These are phyloP conservation scores for Porphyrellus cyaneotinctus DNA, from an alignment of 768 basidiomycete species.

Conservation along the genomic window DNA sequence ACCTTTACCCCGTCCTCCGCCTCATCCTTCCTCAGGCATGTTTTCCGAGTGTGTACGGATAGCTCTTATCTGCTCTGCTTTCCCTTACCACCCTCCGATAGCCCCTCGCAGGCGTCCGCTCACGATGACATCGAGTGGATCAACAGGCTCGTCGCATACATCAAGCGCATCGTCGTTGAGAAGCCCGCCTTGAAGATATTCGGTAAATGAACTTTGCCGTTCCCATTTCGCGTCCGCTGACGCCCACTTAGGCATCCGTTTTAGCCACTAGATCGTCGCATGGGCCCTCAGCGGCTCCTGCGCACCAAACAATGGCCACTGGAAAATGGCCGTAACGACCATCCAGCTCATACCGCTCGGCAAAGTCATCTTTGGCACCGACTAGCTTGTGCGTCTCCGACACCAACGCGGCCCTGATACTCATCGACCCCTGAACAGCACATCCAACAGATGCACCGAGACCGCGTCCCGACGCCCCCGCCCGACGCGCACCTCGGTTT, in stretches of 20 bases:
- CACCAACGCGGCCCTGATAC: not conserved
- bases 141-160: slow-evolving; percentile 57
- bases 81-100: too few relatives aligned
- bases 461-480: slow-evolving; percentile 69
- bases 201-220: slow-evolving; percentile 38
- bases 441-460: slow-evolving; percentile 84
- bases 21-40: too few relatives aligned
- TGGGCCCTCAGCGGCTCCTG: slow-evolving; percentile 67
- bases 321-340: slow-evolving; percentile 45
- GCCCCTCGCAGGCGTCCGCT: slow-evolving; percentile 62
- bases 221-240: slow-evolving; percentile 24
- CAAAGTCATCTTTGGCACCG: slow-evolving; percentile 40
- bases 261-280: slow-evolving; percentile 83
- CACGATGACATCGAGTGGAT: slow-evolving; percentile 79
- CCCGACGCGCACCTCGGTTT: slow-evolving; percentile 54
- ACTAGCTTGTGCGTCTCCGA: slow-evolving; percentile 33
- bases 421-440: slow-evolving; percentile 40
- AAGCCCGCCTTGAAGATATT: slow-evolving; percentile 67
- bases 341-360: slow-evolving; percentile 50
- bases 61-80: too few relatives aligned
- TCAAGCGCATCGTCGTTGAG: slow-evolving; percentile 43
- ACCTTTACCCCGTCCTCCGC: slow-evolving; percentile 87
- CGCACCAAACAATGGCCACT: too few relatives aligned
- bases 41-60: too few relatives aligned
- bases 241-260: slow-evolving; percentile 70